These are phyloP conservation scores for Geotrichum fermentans DNA, from an alignment of 1,139 yeast species.

Conservation along the genomic window DNA sequence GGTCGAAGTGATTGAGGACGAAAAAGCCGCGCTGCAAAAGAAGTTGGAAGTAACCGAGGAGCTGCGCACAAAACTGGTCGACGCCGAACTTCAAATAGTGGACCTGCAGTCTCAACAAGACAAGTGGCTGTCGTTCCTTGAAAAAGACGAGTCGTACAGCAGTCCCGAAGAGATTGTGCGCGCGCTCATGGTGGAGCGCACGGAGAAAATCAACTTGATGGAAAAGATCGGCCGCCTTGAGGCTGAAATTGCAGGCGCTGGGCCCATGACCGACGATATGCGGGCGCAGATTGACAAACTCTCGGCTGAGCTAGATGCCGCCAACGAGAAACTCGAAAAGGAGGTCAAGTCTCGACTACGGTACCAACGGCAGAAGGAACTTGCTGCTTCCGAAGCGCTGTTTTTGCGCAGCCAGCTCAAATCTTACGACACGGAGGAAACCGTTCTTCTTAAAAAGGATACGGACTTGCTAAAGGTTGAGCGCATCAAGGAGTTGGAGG, in stretches of 20 bases:
- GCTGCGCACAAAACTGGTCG: constrained; percentile 47
- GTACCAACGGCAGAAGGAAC: constrained; percentile 49
- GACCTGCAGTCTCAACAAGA: constrained; percentile 45
- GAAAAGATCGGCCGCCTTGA: constrained; percentile 36
- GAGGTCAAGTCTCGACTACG: constrained; percentile 41
- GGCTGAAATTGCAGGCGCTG: constrained; percentile 33
- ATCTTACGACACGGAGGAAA: constrained; percentile 38
- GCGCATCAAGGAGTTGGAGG: constrained; percentile 45
- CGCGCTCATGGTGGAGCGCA: constrained; percentile 33
- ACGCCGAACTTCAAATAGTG: constrained; percentile 50
- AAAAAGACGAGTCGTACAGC: constrained; percentile 31
- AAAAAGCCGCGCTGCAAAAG: constrained; percentile 43
- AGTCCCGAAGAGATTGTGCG: constrained; percentile 36
- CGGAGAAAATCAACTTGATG: constrained; percentile 34
- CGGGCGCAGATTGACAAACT: constrained; percentile 36
- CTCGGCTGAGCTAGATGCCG: constrained; percentile 38
- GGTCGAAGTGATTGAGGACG: constrained; percentile 51
- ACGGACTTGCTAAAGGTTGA: constrained; percentile 28
- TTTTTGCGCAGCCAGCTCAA: constrained; percentile 50
- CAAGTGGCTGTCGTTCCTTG: constrained; percentile 37
- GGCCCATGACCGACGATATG: constrained; percentile 32
- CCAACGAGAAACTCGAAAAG: constrained; percentile 34
- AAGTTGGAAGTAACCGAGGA: constrained; percentile 44
- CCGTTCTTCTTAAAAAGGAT: constrained; percentile 26
- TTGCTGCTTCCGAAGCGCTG: constrained; percentile 59